Evolutionary conservation across 305 asterid genomes (phyloP).

Genomic region (Stenogyne calaminthoides): DNA sequence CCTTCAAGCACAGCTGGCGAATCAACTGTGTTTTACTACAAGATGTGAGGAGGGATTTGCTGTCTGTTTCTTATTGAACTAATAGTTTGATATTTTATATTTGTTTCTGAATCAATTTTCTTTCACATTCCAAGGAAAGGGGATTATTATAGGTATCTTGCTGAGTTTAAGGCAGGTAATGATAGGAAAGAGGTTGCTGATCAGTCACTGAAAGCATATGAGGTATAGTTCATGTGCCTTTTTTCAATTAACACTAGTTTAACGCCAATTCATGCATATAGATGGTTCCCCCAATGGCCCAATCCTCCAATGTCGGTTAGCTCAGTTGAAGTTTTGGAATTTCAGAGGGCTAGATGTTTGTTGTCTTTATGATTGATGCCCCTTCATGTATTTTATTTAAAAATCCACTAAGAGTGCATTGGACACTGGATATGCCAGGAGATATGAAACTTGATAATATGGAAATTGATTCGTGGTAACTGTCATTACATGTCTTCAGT

Average conservation of each 20-base stretch:
- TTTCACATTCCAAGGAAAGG: constrained; percentile 70
- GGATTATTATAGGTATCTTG: constrained; percentile 90
- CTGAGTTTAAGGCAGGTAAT: constrained; percentile 74
- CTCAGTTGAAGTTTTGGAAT: neutral
- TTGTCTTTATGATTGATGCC: neutral
- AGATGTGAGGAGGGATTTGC: constrained; percentile 54
- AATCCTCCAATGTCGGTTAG: neutral
- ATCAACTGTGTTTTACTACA: constrained; percentile 81
- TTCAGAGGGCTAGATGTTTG: constrained; percentile 15
- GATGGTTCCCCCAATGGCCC: neutral
- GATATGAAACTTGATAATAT: neutral
- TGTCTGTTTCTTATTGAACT: neutral
- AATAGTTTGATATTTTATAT: neutral
- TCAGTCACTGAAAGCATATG: constrained; percentile 83
- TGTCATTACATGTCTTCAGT: constrained; percentile 4
- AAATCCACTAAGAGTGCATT: neutral
- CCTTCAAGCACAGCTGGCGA: constrained; percentile 77
- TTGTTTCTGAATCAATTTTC: constrained; percentile 19
- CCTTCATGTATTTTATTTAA: neutral
- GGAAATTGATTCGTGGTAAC: neutral
- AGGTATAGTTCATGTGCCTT: constrained; percentile 47
- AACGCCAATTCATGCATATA: neutral
- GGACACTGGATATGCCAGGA: constrained; percentile 6
- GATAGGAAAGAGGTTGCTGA: constrained; percentile 89
- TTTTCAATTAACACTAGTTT: neutral